Evolutionary conservation across 2,329 filamentous ascomycete species (phyloP).

Genomic region (Hypomyces perniciosus): DNA sequence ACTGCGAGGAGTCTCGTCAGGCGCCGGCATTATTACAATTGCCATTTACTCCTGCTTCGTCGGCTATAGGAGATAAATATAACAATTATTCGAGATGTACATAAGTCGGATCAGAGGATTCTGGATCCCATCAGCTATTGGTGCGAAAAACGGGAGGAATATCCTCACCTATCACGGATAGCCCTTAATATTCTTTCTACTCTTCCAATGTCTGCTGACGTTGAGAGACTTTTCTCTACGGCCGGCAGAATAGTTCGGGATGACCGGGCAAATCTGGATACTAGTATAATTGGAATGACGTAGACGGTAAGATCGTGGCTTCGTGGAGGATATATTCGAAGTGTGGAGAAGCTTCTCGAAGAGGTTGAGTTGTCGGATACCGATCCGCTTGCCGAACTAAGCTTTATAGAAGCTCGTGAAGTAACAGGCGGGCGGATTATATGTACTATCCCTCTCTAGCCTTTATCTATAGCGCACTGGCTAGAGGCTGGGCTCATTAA

Average conservation of each 20-base stretch:
- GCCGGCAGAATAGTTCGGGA: constrained; percentile 2
- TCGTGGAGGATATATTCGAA: neutral
- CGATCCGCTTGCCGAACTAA: neutral
- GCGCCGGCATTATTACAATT: neutral
- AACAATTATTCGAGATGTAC: neutral
- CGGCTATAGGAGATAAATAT: neutral
- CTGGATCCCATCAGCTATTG: neutral
- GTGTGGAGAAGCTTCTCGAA: neutral
- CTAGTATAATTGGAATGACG: constrained; percentile 5
- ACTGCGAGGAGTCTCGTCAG: neutral
- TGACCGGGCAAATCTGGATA: constrained; percentile 1
- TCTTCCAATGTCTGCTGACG: too few relatives aligned
- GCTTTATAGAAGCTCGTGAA: neutral
- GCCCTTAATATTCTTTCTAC: too few relatives aligned
- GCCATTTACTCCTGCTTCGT: neutral
- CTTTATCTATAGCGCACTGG: too few relatives aligned
- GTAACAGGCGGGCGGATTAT: neutral
- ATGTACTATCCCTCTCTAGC: neutral
- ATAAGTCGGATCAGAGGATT: neutral
- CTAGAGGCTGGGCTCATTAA: too few relatives aligned
- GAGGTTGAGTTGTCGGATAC: neutral
- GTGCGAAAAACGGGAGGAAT: neutral
- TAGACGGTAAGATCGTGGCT: constrained; percentile 3
- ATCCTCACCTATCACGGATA: too few relatives aligned
- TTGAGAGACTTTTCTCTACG: too few relatives aligned